Conservation (phyloP, 179 eudicot genomes). For the Vitellaria paradoxa region DNA sequence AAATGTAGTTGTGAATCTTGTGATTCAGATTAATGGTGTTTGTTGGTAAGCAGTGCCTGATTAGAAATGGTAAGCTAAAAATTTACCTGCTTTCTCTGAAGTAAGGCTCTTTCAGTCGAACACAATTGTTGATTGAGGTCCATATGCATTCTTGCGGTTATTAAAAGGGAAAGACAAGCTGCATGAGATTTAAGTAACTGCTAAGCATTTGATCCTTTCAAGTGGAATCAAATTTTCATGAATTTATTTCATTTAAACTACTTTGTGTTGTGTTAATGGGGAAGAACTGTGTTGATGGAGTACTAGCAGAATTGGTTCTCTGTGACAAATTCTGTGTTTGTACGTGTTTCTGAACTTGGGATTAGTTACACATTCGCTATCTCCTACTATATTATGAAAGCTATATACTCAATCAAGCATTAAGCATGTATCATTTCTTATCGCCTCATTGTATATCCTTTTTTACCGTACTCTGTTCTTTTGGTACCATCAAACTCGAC, state of each 20-base stretch:
- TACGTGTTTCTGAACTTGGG: not conserved
- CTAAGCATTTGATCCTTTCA: too few species aligned
- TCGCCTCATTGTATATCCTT: not conserved
- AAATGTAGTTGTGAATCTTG: not conserved
- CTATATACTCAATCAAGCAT: not conserved
- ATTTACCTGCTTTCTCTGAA: not conserved
- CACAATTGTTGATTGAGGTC: too few species aligned
- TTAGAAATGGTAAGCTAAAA: not conserved
- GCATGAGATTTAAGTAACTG: too few species aligned
- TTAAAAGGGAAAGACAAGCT: too few species aligned
- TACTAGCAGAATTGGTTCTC: too few species aligned
- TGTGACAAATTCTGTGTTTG: not conserved
- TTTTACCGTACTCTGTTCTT: conserved; percentile 1
- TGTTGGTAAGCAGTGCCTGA: not conserved
- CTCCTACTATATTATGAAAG: not conserved
- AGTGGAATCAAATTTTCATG: too few species aligned
- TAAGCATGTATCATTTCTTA: not conserved
- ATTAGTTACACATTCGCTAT: not conserved
- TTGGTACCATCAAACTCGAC: not conserved
- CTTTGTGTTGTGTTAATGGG: too few species aligned
- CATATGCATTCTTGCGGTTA: too few species aligned
- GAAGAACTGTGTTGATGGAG: too few species aligned
- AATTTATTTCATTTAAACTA: too few species aligned
- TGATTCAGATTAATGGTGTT: not conserved
- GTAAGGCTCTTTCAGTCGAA: too few species aligned